A percentile compares a stretch with the other conserved stretches of the same genome.
Evolutionary conservation across 2,329 filamentous ascomycete genomes (phyloP).

Genomic region (Geoglossum cookeanum): DNA sequence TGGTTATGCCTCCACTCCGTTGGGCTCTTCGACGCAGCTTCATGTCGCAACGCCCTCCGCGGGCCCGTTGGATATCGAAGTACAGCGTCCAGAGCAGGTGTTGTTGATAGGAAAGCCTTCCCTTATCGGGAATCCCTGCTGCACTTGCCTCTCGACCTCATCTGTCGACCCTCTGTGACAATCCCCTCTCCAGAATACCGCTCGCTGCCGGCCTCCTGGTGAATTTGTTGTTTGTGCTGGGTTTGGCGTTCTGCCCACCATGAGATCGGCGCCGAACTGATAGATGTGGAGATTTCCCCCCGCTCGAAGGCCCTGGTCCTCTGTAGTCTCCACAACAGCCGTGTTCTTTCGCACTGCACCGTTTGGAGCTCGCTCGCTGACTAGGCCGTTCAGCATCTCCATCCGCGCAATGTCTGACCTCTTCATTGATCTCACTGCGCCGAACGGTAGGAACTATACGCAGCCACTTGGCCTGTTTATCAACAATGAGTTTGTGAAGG

Average conservation of each 20-base stretch:
- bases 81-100: neutral
- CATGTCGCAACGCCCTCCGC: too few species aligned
- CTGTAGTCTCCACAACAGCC: neutral
- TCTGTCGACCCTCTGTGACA: neutral
- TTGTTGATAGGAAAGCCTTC: neutral
- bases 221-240: too few species aligned
- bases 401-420: slow-evolving; percentile 11
- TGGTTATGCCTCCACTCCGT: too few species aligned
- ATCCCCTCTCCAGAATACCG: neutral
- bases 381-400: neutral
- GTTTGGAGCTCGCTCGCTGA: neutral
- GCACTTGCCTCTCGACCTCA: neutral
- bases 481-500: slow-evolving; percentile 24
- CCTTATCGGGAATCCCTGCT: neutral
- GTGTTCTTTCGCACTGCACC: neutral
- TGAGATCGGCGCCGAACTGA: neutral
- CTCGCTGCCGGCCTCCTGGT: too few species aligned
- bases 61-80: too few species aligned
- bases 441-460: slow-evolving; percentile 20
- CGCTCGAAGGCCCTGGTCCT: neutral
- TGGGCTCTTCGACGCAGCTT: too few species aligned
- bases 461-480: slow-evolving; percentile 25
- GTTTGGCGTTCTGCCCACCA: neutral
- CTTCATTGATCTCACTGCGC: slow-evolving; percentile 19
- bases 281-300: neutral